phyloP scores from a whole-genome alignment of 768 basidiomycete species.

The Mycena capillaripes region DNA sequence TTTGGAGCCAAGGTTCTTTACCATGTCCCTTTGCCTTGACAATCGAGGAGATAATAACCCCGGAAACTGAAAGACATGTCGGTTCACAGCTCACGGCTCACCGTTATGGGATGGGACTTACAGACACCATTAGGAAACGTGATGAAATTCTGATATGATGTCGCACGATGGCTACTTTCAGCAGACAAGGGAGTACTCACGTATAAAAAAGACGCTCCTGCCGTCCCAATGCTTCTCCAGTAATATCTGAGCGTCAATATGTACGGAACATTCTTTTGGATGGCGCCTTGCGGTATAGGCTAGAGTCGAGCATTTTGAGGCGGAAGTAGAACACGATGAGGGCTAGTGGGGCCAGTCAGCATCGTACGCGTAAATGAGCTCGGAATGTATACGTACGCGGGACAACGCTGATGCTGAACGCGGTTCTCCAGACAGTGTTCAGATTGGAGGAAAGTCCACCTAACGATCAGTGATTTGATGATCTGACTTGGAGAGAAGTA shows the following conservation, averaged over 20 bases:
- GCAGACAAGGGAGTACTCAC: conserved; percentile 62
- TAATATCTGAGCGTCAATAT: conserved; percentile 70
- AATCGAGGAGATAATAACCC: conserved; percentile 58
- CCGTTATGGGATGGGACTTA: conserved; percentile 42
- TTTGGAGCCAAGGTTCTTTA: neutral
- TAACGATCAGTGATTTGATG: neutral
- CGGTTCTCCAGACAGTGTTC: conserved; percentile 64
- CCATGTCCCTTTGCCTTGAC: conserved; percentile 32
- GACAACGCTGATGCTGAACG: conserved; percentile 68
- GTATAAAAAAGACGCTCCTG: conserved; percentile 82
- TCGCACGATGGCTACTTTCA: conserved; percentile 1
- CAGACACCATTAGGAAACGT: conserved; percentile 83
- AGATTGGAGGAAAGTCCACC: conserved; percentile 29
- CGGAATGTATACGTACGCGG: conserved; percentile 45
- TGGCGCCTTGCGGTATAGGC: conserved; percentile 73
- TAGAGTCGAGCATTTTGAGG: conserved; percentile 78
- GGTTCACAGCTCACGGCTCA: neutral
- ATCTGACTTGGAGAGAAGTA: too few species aligned
- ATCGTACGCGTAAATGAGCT: conserved; percentile 43
- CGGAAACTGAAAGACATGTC: conserved; percentile 53
- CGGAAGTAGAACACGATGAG: conserved; percentile 81
- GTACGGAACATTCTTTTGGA: conserved; percentile 78
- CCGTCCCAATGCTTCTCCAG: conserved; percentile 80
- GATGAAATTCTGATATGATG: conserved; percentile 41
- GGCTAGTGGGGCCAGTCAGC: conserved; percentile 73